A percentile compares a stretch with the other conserved stretches of the same genome.
phyloP scores from a whole-genome alignment of 495 filamentous ascomycete genomes.

The Neurospora africana region DNA sequence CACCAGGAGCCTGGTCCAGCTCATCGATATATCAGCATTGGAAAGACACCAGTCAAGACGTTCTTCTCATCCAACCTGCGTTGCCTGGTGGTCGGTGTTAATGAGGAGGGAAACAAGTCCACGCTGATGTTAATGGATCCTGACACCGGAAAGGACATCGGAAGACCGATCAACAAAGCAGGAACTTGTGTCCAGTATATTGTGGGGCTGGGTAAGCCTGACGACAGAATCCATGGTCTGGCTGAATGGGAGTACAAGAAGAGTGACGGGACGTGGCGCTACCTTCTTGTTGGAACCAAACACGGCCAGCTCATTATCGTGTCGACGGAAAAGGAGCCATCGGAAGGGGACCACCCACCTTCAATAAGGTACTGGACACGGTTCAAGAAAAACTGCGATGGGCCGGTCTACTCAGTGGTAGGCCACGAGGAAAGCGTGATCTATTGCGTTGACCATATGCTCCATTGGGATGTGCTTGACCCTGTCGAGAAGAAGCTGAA shows the following conservation, averaged over 20 bases:
- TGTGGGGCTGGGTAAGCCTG: slow-evolving; percentile 29
- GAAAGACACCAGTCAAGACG: slow-evolving; percentile 41
- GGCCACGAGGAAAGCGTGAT: slow-evolving; percentile 35
- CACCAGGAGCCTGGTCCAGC: slow-evolving; percentile 36
- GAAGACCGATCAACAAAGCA: slow-evolving; percentile 26
- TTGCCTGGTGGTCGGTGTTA: slow-evolving; percentile 43
- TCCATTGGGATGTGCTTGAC: slow-evolving; percentile 40
- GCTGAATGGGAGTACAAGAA: slow-evolving; percentile 37
- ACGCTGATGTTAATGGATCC: slow-evolving; percentile 39
- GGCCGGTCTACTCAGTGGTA: slow-evolving; percentile 31
- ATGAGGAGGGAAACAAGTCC: slow-evolving; percentile 19
- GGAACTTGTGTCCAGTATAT: slow-evolving; percentile 23
- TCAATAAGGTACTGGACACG: slow-evolving; percentile 35
- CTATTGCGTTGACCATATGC: slow-evolving; percentile 28
- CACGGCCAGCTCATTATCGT: slow-evolving; percentile 37
- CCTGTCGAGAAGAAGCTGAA: slow-evolving; percentile 32
- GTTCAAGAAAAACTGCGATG: slow-evolving; percentile 27
- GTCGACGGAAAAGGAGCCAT: slow-evolving; percentile 18
- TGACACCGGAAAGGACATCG: slow-evolving; percentile 35
- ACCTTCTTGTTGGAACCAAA: slow-evolving; percentile 31
- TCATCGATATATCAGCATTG: slow-evolving; percentile 38
- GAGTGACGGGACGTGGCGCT: slow-evolving; percentile 31
- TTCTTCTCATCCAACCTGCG: slow-evolving; percentile 41
- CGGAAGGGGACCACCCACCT: slow-evolving; percentile 1
- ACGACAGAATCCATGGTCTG: slow-evolving; percentile 31